Evolutionary conservation across 139 green algal species (phyloP).

Genomic region (Marvania coccoides): DNA sequence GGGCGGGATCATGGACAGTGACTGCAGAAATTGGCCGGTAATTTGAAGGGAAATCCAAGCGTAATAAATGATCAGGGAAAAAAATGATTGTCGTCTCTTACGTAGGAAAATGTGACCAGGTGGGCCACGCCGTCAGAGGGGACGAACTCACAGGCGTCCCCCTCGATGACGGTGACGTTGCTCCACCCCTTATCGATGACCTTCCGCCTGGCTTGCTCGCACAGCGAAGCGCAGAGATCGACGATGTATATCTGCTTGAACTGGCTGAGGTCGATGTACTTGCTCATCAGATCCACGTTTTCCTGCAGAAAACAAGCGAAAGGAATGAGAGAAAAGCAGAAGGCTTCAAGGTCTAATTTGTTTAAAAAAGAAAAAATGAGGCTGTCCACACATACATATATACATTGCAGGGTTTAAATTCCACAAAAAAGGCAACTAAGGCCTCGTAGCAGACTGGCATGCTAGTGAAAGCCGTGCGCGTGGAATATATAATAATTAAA

Average conservation of each 20-base stretch:
- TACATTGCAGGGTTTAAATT: too few species aligned
- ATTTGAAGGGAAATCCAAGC: background rate
- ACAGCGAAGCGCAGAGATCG: constrained; percentile 89
- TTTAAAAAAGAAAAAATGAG: too few species aligned
- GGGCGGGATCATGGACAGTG: constrained; percentile 77
- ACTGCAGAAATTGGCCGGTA: background rate
- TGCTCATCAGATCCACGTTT: constrained; percentile 91
- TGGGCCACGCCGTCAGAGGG: constrained; percentile 54
- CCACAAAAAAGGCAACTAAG: too few species aligned
- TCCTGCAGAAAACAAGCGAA: constrained; percentile 67
- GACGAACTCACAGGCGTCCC: constrained; percentile 81
- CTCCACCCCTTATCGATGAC: constrained; percentile 73
- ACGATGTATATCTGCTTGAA: constrained; percentile 97
- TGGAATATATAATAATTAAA: background rate
- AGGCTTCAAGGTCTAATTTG: too few species aligned
- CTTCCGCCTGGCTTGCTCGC: constrained; percentile 74
- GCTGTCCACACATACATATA: background rate
- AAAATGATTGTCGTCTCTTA: too few species aligned
- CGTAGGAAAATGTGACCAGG: constrained; percentile 98
- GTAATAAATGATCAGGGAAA: constrained; percentile 83
- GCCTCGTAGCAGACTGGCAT: too few species aligned
- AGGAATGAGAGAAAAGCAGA: too few species aligned
- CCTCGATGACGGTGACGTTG: constrained; percentile 92
- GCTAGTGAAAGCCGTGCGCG: too few species aligned
- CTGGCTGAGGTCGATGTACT: constrained; percentile 77